Base-by-base conservation (phyloP, 345 rosid species). In the Hibiscus trionum region DNA sequence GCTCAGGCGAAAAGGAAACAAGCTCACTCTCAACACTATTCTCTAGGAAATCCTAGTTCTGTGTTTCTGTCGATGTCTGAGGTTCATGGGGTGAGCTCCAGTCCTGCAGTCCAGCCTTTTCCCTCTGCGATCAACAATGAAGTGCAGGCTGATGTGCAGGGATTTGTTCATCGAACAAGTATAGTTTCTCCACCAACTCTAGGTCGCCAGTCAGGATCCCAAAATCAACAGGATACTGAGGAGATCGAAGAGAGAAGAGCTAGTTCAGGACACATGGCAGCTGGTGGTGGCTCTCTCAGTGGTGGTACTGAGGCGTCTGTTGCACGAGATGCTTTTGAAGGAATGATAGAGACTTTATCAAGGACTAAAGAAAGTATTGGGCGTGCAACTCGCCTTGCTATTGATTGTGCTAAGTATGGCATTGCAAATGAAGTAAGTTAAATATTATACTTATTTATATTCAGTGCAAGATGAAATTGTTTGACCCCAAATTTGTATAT, bases 331-430 rank as follows among this genome's bases (percentile, higher is more conserved):
- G 87, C 99, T 75, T 90, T 95, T 82, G 99, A 95, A 85, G 99
- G 98, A 74, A 95, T 95, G 99, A 83, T 92, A 76, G 99, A 90
- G 92, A 95, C 97, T 70, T 84, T 95, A 66, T 92, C 98, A 10
- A 88, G 99, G 85, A 92, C 97, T 29, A 92, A 89, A 80, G 99
- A 95, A 79, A 95, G 98, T 80, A 92, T 95, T 14, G 93, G 96
- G 69, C 98, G 98, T 68, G 98, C 98, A 49, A 90, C 98, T 61
- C 97, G 99, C 67, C 93, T 83, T 79, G 99, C 98, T 62, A 87
- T 95, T 74, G 93, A 89, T 70, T 95, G 99, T 87, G 97, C 98
- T 73, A 92, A 92, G 84, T 87, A 87, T 78, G 98, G 99, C 75
- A 90, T 90, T 86, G 90, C 94, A 73, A 89, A 82, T 82, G 98